Percentiles rank a stretch among this genome's conserved stretches.
Evolutionary conservation across 1,284 basidiomycete genomes (phyloP).

Genomic region (Pholiota adiposa): DNA sequence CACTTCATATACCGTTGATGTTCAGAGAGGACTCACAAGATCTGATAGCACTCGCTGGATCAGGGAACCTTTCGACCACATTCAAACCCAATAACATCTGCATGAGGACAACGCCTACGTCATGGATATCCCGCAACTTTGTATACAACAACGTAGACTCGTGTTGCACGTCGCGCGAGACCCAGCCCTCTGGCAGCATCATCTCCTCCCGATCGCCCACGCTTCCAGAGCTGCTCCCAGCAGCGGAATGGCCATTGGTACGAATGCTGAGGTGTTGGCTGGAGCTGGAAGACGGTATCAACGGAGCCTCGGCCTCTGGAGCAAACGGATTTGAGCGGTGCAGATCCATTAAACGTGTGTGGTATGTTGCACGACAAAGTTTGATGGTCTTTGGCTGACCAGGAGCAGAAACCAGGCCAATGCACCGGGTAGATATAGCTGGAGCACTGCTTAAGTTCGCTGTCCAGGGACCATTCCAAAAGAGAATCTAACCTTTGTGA

Average conservation of each 20-base stretch:
- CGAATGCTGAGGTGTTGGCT: neutral
- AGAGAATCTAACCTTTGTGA: slow-evolving; percentile 55
- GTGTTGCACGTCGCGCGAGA: slow-evolving; percentile 65
- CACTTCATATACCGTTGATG: slow-evolving; percentile 1
- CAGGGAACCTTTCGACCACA: slow-evolving; percentile 52
- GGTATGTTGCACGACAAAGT: slow-evolving; percentile 64
- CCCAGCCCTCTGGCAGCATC: slow-evolving; percentile 38
- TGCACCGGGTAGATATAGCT: slow-evolving; percentile 60
- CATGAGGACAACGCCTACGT: slow-evolving; percentile 71
- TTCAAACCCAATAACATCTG: slow-evolving; percentile 79
- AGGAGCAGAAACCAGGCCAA: slow-evolving; percentile 58
- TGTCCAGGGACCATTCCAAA: neutral
- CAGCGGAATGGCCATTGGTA: neutral
- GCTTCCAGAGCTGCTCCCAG: slow-evolving; percentile 9
- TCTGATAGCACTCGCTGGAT: slow-evolving; percentile 49
- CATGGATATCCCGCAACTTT: slow-evolving; percentile 72
- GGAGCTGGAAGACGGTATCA: slow-evolving; percentile 10
- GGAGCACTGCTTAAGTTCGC: neutral
- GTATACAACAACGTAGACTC: slow-evolving; percentile 76
- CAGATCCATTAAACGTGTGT: slow-evolving; percentile 67
- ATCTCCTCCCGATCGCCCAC: slow-evolving; percentile 24
- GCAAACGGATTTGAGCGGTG: slow-evolving; percentile 67
- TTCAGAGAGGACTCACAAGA: slow-evolving; percentile 37
- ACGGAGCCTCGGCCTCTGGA: slow-evolving; percentile 51
- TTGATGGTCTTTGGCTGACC: slow-evolving; percentile 65